phyloP scores from a whole-genome alignment of 768 basidiomycete genomes.

The Pholiota microspora region DNA sequence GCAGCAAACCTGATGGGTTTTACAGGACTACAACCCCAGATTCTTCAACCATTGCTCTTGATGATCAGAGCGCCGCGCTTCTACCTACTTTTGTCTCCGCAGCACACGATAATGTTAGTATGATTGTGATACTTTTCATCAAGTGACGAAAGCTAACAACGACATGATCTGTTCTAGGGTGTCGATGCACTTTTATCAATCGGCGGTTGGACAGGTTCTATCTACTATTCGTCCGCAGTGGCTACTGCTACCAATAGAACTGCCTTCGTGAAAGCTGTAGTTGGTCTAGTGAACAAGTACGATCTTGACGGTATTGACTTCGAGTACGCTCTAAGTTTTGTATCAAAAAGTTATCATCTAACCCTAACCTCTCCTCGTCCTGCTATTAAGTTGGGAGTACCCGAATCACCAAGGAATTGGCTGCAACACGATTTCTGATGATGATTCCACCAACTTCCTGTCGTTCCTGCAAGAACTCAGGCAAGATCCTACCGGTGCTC shows the following conservation, averaged over 20 bases:
- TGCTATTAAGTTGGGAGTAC: constrained; percentile 72
- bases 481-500: constrained; percentile 42
- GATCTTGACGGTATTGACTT: constrained; percentile 59
- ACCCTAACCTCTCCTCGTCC: background rate
- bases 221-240: constrained; percentile 62
- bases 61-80: constrained; percentile 39
- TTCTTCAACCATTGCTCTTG: constrained; percentile 31
- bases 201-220: constrained; percentile 71
- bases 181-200: constrained; percentile 59
- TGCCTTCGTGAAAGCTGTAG: constrained; percentile 60
- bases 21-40: constrained; percentile 36
- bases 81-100: constrained; percentile 55
- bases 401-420: constrained; percentile 66
- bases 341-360: background rate
- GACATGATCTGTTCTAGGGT: constrained; percentile 35
- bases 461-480: constrained; percentile 75
- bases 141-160: background rate
- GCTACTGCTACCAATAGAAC: constrained; percentile 56
- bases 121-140: background rate
- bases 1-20: background rate
- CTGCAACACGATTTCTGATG: constrained; percentile 58
- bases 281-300: constrained; percentile 46
- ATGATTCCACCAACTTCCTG: constrained; percentile 80
- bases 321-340: constrained; percentile 31
- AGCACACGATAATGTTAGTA: constrained; percentile 40